Evolutionary conservation across 2,329 filamentous ascomycete species (phyloP).

Genomic region (Cytospora schulzeri): DNA sequence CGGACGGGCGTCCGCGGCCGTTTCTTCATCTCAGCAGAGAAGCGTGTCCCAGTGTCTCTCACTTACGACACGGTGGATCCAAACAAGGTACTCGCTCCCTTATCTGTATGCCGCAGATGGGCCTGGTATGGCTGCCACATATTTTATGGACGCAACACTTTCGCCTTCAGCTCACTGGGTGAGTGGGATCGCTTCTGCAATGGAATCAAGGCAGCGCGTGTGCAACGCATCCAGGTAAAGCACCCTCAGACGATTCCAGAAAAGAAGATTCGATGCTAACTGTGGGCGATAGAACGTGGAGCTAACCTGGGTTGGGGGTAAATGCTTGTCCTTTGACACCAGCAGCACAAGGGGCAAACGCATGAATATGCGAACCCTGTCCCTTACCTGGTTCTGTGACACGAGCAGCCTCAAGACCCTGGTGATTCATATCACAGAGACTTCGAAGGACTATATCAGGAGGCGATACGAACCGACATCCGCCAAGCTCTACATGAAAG

Average conservation of each 20-base stretch:
- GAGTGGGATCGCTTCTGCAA: slow-evolving; percentile 17
- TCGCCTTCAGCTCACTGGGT: slow-evolving; percentile 14
- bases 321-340: neutral
- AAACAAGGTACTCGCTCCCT: neutral
- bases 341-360: neutral
- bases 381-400: slow-evolving; percentile 1
- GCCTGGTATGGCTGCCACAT: slow-evolving; percentile 1
- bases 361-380: neutral
- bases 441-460: neutral
- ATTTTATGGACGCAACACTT: slow-evolving; percentile 15
- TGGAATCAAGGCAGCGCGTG: neutral
- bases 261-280: neutral
- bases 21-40: slow-evolving; percentile 10
- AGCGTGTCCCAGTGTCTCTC: neutral
- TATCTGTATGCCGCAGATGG: slow-evolving; percentile 2
- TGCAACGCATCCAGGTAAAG: neutral
- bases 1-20: neutral
- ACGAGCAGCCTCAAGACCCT: neutral
- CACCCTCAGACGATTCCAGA: neutral
- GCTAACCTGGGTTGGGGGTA: slow-evolving; percentile 9
- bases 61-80: slow-evolving; percentile 9
- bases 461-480: neutral
- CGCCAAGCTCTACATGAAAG: neutral
- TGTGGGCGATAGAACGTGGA: slow-evolving; percentile 1
- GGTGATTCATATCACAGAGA: slow-evolving; percentile 6